Evolutionary conservation across 108 stramenopile species (phyloP), one percentile per base, ranked within the genome.

Genomic region (Nitzschia sp.): DNA sequence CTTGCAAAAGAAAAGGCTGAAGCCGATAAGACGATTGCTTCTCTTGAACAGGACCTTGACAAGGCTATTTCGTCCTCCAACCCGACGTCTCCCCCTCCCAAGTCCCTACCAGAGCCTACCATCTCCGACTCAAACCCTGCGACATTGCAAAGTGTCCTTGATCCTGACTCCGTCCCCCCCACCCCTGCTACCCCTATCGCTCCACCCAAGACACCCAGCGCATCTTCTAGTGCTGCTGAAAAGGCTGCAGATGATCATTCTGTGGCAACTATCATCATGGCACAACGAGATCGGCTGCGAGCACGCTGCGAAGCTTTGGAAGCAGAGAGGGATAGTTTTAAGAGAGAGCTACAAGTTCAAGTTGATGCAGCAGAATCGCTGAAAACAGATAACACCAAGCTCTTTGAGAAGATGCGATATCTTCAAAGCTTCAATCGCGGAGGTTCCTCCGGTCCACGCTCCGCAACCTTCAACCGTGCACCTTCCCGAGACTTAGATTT

Each of bases 341-440:
- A 92, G 77, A 69, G 80, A 17, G 94, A 95, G 68, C 67, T 95
- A 57, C 89, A 92, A 60, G 75, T 71, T 14, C 91, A 92, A 75
- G 91, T 95, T 10, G 76, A 84, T 38, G 68, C 80, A 1, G 51
- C 83, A 2, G 94, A 95, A 70, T 80, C 83, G 2, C 71, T 92
- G 62, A 91, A 89, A 51, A 61, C 85, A 2, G 90, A 95, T 71
- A 95, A 95, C 65, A 86, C 90, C 8, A 95, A 92, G 56, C 83
- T 95, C 19, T 95, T 90, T 69, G 94, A 95, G 67, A 91, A 92
- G 65, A 89, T 95, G 67, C 79, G 94, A 0, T 95, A 92, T 69
- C 82, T 92, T 2, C 90, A 92, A 70, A 88, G 67, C 44, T 91
- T 73, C 53, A 83, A 78, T 40, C 78, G 55, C 37, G 52, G 76